A percentile compares a stretch with the other conserved stretches of the same genome.
phyloP scores from a whole-genome alignment of 495 filamentous ascomycete genomes.

The Penicillium odoratum region DNA sequence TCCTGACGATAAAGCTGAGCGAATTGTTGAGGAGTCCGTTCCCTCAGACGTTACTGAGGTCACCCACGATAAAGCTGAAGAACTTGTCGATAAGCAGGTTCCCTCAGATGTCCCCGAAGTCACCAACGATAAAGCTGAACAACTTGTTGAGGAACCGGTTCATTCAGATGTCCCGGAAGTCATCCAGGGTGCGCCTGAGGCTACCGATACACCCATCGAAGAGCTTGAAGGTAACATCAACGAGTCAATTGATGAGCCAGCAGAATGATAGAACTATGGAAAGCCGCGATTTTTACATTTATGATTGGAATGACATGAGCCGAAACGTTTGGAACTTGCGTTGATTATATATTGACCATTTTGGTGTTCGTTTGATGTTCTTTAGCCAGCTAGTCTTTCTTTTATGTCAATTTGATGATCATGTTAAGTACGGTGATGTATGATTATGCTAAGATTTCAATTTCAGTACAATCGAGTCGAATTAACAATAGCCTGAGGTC shows the following conservation, averaged over 20 bases:
- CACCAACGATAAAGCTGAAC: neutral
- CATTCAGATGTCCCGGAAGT: too few species aligned
- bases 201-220: too few species aligned
- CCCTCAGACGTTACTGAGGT: neutral
- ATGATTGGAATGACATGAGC: slow-evolving; percentile 29
- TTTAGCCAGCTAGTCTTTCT: slow-evolving; percentile 17
- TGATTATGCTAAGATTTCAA: neutral
- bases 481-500: too few species aligned
- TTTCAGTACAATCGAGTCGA: neutral
- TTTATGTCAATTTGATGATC: slow-evolving; percentile 11
- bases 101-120: neutral
- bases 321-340: slow-evolving; percentile 12
- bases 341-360: slow-evolving; percentile 6
- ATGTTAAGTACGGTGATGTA: neutral
- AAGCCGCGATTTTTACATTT: slow-evolving; percentile 1
- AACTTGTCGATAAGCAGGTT: too few species aligned
- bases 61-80: neutral
- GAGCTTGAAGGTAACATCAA: too few species aligned
- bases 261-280: neutral
- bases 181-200: too few species aligned
- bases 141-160: too few species aligned
- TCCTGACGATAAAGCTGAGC: neutral
- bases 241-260: neutral
- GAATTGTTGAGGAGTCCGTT: neutral
- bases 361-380: slow-evolving; percentile 11